Percentiles rank a stretch among this genome's conserved stretches.
Conservation (phyloP, 371 early-diverging fungal species). For the Mortierella polycephala region DNA sequence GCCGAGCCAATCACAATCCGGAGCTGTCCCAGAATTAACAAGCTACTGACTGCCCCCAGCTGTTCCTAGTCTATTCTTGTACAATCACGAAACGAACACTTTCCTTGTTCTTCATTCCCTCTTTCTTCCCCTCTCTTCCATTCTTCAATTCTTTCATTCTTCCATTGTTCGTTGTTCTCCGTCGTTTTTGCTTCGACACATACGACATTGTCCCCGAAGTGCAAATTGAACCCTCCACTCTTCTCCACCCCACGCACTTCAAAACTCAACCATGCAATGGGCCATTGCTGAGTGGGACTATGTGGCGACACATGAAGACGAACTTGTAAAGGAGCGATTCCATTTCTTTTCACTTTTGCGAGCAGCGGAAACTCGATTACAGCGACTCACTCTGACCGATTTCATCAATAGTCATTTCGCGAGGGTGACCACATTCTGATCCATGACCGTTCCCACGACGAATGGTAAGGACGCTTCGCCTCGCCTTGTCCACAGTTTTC, state of each 20-base stretch:
- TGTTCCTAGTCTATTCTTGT: no score
- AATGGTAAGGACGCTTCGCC: constrained; percentile 33
- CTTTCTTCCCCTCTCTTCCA: no score
- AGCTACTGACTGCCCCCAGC: no score
- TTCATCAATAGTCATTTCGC: constrained; percentile 30
- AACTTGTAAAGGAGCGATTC: constrained; percentile 53
- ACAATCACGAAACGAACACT: no score
- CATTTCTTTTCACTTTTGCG: no score
- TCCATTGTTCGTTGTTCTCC: no score
- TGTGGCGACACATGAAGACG: constrained; percentile 48
- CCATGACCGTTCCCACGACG: constrained; percentile 40
- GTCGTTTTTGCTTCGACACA: no score
- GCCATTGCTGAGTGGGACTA: constrained; percentile 56
- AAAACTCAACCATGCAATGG: constrained; percentile 34
- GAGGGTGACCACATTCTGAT: constrained; percentile 49
- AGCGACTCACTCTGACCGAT: background rate
- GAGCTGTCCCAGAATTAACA: no score
- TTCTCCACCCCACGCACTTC: background rate
- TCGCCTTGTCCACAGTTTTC: background rate
- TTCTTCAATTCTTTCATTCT: no score
- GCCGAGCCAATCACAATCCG: no score
- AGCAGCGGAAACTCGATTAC: background rate
- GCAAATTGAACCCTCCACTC: background rate
- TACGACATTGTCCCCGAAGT: no score
- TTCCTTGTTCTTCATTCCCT: no score